Evolutionary conservation across 768 basidiomycete species (phyloP).

Genomic region (Termitomyces sp.): DNA sequence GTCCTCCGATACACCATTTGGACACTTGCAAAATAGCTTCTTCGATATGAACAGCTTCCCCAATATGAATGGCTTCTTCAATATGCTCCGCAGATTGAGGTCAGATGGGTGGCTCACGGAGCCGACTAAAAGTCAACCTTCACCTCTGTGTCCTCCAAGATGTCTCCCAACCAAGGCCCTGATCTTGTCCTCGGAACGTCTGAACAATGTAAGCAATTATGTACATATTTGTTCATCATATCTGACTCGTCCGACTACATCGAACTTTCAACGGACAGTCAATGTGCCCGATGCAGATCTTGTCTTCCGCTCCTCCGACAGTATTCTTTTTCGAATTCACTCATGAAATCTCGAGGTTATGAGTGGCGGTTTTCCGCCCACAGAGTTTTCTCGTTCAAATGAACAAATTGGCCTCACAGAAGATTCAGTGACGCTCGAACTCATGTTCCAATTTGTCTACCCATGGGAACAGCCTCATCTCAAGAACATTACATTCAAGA

Average conservation of each 20-base stretch:
- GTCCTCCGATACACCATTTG: too few relatives aligned
- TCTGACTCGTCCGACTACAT: neutral
- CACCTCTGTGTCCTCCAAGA: neutral
- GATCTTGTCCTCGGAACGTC: neutral
- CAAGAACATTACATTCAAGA: constrained; percentile 4
- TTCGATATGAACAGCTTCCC: too few relatives aligned
- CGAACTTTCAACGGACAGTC: neutral
- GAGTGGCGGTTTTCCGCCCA: constrained; percentile 9
- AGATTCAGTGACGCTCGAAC: constrained; percentile 11
- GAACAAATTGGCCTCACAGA: constrained; percentile 11
- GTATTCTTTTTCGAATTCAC: constrained; percentile 11
- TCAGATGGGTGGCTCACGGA: neutral
- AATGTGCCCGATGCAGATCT: constrained; percentile 11
- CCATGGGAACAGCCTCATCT: constrained; percentile 10
- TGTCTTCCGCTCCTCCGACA: constrained; percentile 9
- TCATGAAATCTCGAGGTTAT: constrained; percentile 11
- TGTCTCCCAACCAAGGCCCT: neutral
- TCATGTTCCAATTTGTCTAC: constrained; percentile 16
- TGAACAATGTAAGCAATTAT: neutral
- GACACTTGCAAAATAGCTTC: too few relatives aligned
- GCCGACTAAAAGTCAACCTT: neutral
- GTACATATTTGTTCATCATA: neutral
- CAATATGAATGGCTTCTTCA: too few relatives aligned
- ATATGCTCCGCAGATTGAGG: too few relatives aligned
- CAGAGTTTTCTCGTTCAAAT: neutral